Conservation (phyloP, 192 early-diverging fungal genomes). For the Backusella psychrophila region DNA sequence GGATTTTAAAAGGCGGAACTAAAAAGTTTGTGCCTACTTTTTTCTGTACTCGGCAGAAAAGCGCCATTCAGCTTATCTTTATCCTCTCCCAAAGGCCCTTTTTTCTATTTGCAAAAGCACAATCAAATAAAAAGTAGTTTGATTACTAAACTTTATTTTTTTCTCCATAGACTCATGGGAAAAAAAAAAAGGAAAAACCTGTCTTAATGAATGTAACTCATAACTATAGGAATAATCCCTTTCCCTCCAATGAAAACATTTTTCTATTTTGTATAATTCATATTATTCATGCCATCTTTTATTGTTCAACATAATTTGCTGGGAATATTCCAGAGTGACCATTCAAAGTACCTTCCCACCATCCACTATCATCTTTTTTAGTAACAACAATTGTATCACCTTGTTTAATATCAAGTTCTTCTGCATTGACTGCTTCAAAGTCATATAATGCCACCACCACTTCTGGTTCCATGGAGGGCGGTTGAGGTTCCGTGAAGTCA, state of each 20-base stretch:
- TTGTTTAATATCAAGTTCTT: conserved; percentile 48
- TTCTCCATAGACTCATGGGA: background rate
- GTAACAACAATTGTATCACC: conserved; percentile 47
- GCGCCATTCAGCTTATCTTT: background rate
- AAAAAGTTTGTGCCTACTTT: no score
- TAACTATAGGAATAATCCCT: no score
- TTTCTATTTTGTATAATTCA: background rate
- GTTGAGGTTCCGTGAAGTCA: background rate
- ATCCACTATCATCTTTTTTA: conserved; percentile 49
- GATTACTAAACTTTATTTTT: no score
- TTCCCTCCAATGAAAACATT: background rate
- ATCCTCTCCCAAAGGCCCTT: no score
- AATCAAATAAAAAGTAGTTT: background rate
- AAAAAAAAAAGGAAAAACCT: background rate
- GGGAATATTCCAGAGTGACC: conserved; percentile 18
- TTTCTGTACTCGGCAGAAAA: background rate
- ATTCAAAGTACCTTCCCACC: conserved; percentile 55
- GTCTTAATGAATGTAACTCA: no score
- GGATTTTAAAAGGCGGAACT: no score
- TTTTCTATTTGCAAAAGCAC: background rate
- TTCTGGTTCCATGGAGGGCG: background rate
- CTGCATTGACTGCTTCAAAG: conserved; percentile 48
- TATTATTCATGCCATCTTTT: background rate
- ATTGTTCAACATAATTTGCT: conserved; percentile 20
- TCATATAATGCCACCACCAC: conserved; percentile 45